Evolutionary conservation across 495 filamentous ascomycete genomes (phyloP).

Genomic region (Oleoguttula mirabilis): DNA sequence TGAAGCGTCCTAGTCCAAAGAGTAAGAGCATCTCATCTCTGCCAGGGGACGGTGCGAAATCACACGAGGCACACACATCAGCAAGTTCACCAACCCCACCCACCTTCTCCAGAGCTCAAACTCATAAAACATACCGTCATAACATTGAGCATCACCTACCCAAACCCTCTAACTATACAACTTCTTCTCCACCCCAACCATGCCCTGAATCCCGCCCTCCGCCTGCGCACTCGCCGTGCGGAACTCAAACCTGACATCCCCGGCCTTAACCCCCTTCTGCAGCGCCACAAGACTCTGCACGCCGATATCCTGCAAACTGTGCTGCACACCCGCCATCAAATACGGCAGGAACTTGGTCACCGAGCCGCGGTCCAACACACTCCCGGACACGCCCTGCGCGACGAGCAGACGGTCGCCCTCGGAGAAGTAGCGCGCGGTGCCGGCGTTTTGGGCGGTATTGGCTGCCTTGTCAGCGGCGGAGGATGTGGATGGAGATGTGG

Average conservation of each 20-base stretch:
- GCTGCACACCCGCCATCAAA: conserved; percentile 86
- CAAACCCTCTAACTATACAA: conserved; percentile 64
- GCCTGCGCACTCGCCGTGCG: conserved; percentile 86
- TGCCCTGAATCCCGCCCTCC: conserved; percentile 87
- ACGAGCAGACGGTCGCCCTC: conserved; percentile 90
- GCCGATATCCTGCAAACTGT: conserved; percentile 93
- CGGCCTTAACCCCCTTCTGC: conserved; percentile 61
- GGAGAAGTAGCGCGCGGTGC: conserved; percentile 96
- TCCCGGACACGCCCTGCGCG: conserved; percentile 84
- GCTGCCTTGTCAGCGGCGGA: conserved; percentile 52
- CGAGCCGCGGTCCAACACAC: conserved; percentile 61
- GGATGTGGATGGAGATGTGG: too few species aligned
- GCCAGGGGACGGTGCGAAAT: too few species aligned
- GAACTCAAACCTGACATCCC: conserved; percentile 82
- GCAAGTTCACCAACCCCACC: too few species aligned
- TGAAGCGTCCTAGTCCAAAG: too few species aligned
- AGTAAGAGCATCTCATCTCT: too few species aligned
- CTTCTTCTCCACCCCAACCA: conserved; percentile 99
- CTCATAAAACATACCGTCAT: too few species aligned
- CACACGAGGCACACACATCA: too few species aligned
- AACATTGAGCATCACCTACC: too few species aligned
- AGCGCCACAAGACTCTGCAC: conserved; percentile 63
- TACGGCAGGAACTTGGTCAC: conserved; percentile 93
- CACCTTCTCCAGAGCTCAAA: too few species aligned
- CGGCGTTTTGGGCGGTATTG: conserved; percentile 64